These are phyloP conservation scores for Plantago major DNA, from an alignment of 257 asterid species.

Conservation along the genomic window DNA sequence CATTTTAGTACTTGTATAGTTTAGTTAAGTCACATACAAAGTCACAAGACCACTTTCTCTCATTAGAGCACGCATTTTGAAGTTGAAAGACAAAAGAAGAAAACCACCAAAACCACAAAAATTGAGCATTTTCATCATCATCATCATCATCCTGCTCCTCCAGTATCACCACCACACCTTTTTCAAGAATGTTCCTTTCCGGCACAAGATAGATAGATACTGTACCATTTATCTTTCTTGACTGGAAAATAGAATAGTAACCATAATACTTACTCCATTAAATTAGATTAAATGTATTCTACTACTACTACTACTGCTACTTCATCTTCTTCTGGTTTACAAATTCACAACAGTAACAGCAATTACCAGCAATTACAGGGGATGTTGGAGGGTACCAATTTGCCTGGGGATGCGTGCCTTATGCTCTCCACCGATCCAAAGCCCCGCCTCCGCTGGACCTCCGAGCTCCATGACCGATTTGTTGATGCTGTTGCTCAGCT, in stretches of 20 bases:
- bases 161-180: no score
- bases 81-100: background rate
- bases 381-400: constrained; percentile 46
- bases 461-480: constrained; percentile 65
- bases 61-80: background rate
- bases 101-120: background rate
- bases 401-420: constrained; percentile 60
- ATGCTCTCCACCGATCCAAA: constrained; percentile 63
- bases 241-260: no score
- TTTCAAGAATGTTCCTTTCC: background rate
- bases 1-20: no score
- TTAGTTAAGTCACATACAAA: background rate
- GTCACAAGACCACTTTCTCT: background rate
- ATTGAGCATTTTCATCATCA: background rate
- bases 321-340: background rate
- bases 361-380: constrained; percentile 15
- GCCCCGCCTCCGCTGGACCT: constrained; percentile 78
- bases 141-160: background rate
- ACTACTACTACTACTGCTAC: background rate
- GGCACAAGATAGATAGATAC: background rate
- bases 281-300: background rate
- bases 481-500: constrained; percentile 74
- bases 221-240: no score
- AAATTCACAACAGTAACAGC: no score
- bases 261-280: no score